These are phyloP conservation scores for Phytophthora niederhauseri DNA, from an alignment of 352 stramenopile species.

Conservation along the genomic window DNA sequence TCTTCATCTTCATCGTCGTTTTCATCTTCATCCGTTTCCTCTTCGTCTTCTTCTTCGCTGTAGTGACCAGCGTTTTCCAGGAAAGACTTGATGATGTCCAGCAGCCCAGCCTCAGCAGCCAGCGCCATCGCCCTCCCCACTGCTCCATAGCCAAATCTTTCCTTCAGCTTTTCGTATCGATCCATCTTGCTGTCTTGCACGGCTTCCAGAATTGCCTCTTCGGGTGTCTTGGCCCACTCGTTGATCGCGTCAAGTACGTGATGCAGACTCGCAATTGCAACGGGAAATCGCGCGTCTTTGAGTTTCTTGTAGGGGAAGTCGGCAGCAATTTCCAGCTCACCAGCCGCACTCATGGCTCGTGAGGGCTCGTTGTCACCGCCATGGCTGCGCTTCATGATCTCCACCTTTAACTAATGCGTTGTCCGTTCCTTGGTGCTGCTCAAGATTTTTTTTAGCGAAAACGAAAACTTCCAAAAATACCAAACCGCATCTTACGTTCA, in stretches of 20 bases:
- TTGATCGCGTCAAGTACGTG: neutral
- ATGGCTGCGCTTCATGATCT: neutral
- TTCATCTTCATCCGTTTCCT: neutral
- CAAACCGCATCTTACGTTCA: no score
- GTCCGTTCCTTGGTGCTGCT: no score
- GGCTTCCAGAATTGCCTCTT: neutral
- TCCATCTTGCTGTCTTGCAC: neutral
- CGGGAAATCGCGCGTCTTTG: neutral
- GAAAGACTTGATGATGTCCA: neutral
- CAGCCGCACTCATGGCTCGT: neutral
- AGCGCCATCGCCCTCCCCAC: neutral
- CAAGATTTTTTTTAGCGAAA: no score
- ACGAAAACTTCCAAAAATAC: neutral
- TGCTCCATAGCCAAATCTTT: neutral
- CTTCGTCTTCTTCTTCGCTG: neutral
- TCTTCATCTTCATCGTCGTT: neutral
- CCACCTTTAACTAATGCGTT: no score
- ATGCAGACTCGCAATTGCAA: neutral
- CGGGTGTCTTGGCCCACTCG: conserved; percentile 1
- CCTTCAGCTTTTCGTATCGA: neutral
- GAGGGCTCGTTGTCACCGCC: neutral
- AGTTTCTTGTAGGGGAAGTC: neutral
- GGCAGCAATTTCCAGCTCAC: neutral
- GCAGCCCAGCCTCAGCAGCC: neutral
- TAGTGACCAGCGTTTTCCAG: neutral